Evolutionary conservation across 2,329 filamentous ascomycete genomes (phyloP), one percentile per base, ranked within the genome.

Genomic region (Paraphoma sp.): DNA sequence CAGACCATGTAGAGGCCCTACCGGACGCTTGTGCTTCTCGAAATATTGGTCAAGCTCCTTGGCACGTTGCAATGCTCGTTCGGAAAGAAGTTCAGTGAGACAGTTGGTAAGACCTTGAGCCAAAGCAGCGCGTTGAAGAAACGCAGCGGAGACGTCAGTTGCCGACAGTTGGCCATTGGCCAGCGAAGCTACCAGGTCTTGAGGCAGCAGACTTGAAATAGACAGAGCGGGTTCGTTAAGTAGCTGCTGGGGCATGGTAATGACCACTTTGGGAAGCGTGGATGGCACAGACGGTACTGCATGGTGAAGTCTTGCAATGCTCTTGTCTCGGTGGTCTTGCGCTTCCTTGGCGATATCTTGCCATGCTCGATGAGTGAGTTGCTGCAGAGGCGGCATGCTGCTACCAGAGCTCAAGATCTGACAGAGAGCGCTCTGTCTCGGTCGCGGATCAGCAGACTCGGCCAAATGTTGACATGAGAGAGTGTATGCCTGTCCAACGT

Each of bases 1-100:
- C 2, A 87, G 70, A 17, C 82, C 82, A 56, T 83, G 82, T 0
- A 84, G 70, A 7, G 78, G 76, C 1, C 80, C 81, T 9, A 80
- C 67, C 0, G 79, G 76, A 40, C 72, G 73, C 17, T 69, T 64
- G 48, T 80, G 65, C 38, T 73, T 43, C 6, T 65, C 51, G 40
- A 75, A 71, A 57, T 79, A 76, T 1, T 71, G 70, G 60, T 82
- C 81, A 0, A 82, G 72, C 17, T 77, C 70, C 47, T 69, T 70
- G 5, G 80, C 79, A 46, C 78, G 68, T 4, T 59, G 59, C 3
- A 81, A 59, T 3, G 80, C 79, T 31, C 62, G 59, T 2, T 70
- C 64, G 10, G 76, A 71, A 1, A 81, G 66, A 0, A 80, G 68
- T 43, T 55, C 53, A 29, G 67, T 66, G 17, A 68, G 48, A 36